A percentile compares a stretch with the other conserved stretches of the same genome.
These are phyloP conservation scores for Scenedesmus sp. DNA, from an alignment of 163 green algal genomes.

Conservation along the genomic window DNA sequence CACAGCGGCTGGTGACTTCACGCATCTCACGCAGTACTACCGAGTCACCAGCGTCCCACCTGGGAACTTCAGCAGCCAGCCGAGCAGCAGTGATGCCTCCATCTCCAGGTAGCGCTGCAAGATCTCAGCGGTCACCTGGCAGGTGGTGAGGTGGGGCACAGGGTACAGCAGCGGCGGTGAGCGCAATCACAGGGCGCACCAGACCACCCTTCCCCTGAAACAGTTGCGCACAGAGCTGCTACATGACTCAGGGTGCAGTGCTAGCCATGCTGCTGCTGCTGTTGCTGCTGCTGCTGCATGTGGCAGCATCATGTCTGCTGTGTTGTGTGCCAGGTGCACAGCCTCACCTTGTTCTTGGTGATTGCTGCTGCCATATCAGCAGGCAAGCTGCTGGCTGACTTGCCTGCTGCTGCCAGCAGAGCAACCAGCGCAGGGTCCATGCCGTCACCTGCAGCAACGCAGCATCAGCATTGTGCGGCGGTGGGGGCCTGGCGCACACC, in stretches of 20 bases:
- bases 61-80: constrained; percentile 70
- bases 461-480: not conserved
- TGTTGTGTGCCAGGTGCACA: not conserved
- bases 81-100: constrained; percentile 70
- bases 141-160: not conserved
- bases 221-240: too few species aligned
- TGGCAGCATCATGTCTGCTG: too few species aligned
- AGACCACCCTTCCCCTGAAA: too few species aligned
- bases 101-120: constrained; percentile 88
- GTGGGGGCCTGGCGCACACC: not conserved
- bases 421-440: constrained; percentile 57
- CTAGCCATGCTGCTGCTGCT: not conserved
- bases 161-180: not conserved
- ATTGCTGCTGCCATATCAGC: constrained; percentile 71
- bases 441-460: constrained; percentile 19
- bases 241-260: not conserved
- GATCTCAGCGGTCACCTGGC: constrained; percentile 69
- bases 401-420: constrained; percentile 66
- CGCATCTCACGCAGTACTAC: constrained; percentile 27
- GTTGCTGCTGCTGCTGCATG: too few species aligned
- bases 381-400: constrained; percentile 68
- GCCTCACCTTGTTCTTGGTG: constrained; percentile 62
- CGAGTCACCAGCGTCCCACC: constrained; percentile 37
- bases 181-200: too few species aligned
- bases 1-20: not conserved